phyloP scores from a whole-genome alignment of 495 filamentous ascomycete species.

The Penicillium pancosmium region DNA sequence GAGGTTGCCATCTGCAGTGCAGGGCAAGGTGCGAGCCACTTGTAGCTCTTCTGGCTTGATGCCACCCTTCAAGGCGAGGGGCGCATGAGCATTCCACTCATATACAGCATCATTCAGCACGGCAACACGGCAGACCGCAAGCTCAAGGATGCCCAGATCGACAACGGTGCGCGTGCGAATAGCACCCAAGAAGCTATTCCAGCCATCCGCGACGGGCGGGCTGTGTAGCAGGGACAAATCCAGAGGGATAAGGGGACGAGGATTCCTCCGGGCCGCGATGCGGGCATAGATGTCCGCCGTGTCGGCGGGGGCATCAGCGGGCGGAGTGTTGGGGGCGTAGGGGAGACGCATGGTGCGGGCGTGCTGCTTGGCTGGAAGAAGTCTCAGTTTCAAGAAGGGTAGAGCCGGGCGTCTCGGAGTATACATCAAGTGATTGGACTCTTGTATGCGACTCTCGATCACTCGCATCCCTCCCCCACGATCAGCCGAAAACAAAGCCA shows the following conservation, averaged over 20 bases:
- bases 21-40: constrained; percentile 44
- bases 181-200: constrained; percentile 75
- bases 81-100: constrained; percentile 79
- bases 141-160: constrained; percentile 55
- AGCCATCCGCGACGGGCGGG: constrained; percentile 70
- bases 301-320: constrained; percentile 31
- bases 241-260: constrained; percentile 64
- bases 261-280: constrained; percentile 62
- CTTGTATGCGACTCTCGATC: not conserved
- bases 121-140: constrained; percentile 61
- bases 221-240: constrained; percentile 73
- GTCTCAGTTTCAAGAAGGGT: not conserved
- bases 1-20: constrained; percentile 32
- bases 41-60: constrained; percentile 46
- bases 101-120: constrained; percentile 73
- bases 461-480: not conserved
- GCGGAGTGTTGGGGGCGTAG: constrained; percentile 60
- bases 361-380: not conserved
- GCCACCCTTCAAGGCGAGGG: constrained; percentile 55
- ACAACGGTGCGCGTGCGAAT: constrained; percentile 66
- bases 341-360: constrained; percentile 63
- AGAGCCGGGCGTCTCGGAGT: not conserved
- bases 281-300: constrained; percentile 57
- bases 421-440: not conserved
- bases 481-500: not conserved